Evolutionary conservation across 495 filamentous ascomycete species (phyloP).

Genomic region (Neurospora cerealis): DNA sequence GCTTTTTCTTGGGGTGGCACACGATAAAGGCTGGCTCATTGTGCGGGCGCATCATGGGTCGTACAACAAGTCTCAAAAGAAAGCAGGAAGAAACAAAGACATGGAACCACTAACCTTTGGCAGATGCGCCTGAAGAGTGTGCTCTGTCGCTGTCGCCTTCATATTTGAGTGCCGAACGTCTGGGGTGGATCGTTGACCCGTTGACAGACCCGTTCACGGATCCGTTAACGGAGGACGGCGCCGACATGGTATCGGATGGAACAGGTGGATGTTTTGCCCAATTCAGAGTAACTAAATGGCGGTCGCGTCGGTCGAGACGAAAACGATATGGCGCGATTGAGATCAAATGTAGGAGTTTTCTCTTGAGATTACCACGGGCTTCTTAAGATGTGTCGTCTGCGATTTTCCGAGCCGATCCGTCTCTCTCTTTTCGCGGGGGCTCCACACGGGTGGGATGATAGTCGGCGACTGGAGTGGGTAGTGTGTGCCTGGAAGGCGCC

Average conservation of each 20-base stretch:
- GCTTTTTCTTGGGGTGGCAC: neutral
- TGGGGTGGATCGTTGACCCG: constrained; percentile 12
- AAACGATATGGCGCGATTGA: neutral
- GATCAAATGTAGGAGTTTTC: neutral
- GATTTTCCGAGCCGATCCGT: neutral
- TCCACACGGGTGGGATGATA: neutral
- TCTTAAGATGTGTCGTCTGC: neutral
- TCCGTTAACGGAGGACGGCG: constrained; percentile 10
- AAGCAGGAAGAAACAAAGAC: neutral
- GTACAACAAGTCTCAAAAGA: neutral
- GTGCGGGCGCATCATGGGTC: neutral
- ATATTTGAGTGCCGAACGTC: constrained; percentile 34
- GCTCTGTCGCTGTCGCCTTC: constrained; percentile 31
- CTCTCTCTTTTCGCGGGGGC: neutral
- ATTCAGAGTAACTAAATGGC: neutral
- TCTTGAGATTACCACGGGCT: neutral
- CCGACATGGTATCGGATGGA: constrained; percentile 10
- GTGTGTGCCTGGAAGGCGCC: neutral
- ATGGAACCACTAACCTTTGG: constrained; percentile 28
- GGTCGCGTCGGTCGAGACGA: neutral
- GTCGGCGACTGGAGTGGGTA: neutral
- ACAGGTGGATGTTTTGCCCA: neutral
- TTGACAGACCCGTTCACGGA: neutral
- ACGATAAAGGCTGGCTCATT: neutral
- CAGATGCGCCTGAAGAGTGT: constrained; percentile 21